Evolutionary conservation across 75 land plant species (phyloP), one percentile per base, ranked within the genome.

Genomic region (Pinus taeda): DNA sequence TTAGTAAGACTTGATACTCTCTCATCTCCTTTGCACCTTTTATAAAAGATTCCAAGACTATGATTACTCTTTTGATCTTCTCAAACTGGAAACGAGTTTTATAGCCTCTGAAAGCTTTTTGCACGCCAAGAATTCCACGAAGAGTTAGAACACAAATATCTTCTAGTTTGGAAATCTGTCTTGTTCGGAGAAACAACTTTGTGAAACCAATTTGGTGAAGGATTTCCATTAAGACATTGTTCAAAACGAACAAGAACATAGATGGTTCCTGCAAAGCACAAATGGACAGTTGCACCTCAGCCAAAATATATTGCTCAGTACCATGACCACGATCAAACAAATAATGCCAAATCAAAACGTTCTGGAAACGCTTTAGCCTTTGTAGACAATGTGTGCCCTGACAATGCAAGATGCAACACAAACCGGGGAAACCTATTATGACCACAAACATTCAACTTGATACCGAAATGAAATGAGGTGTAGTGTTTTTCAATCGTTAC

Each of bases 181-280:
- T 93, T 39, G 93, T 86, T 15, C 98, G 90, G 82, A 97, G 88
- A 83, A 87, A 97, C 58, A 97, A 69, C 87, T 92, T 97, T 62
- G 93, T 92, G 76, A 89, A 87, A 29, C 99, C 99, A 88, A 97
- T 91, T 92, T 92, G 92, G 59, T 91, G 89, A 11, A 97, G 85
- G 81, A 94, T 83, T 24, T 98, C 84, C 62, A 92, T 83, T 77
- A 92, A 92, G 15, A 81, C 71, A 55, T 74, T 61, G 33, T 30
- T 30, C 33, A 30, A 30, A 30, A 30, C 0, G 0, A 30, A 30
- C 33, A 30, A 30, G 33, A 30, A 30, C 33, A 30, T 0, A 30
- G 33, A 30, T 30, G 33, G 33, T 2, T 33, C 33, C 33, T 33
- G 33, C 33, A 33, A 33, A 33, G 33, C 0, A 2, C 33, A 33